Conservation (phyloP, 495 filamentous ascomycete species). For the Penicillium herquei region DNA sequence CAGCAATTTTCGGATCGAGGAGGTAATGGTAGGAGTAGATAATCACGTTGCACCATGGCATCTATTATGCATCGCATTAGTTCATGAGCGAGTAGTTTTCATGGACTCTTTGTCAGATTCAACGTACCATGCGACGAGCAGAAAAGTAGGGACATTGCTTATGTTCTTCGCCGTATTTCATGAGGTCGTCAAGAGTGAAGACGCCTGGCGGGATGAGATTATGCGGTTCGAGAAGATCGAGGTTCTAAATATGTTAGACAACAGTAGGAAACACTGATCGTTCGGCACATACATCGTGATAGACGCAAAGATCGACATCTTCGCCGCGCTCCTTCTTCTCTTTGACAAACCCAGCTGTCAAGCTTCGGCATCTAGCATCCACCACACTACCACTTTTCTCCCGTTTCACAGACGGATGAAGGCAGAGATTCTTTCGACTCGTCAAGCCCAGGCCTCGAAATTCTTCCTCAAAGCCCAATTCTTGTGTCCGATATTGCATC, state of each 20-base stretch:
- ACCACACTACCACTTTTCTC: conserved; percentile 95
- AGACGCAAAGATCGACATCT: conserved; percentile 89
- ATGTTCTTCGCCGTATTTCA: conserved; percentile 86
- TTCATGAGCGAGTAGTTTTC: not conserved
- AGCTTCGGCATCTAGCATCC: conserved; percentile 88
- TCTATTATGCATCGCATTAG: conserved; percentile 45
- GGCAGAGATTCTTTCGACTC: conserved; percentile 94
- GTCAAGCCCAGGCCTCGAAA: conserved; percentile 91
- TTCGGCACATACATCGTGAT: conserved; percentile 73
- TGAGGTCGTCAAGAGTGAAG: conserved; percentile 88
- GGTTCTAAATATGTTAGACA: conserved; percentile 57
- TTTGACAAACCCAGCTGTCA: conserved; percentile 95
- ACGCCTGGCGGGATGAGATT: conserved; percentile 91
- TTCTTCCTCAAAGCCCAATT: conserved; percentile 85
- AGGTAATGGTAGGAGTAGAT: conserved; percentile 99
- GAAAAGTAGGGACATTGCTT: conserved; percentile 99
- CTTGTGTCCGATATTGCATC: conserved; percentile 89
- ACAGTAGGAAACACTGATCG: not conserved
- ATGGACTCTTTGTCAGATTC: not conserved
- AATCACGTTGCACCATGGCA: conserved; percentile 98
- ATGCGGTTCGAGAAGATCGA: conserved; percentile 90
- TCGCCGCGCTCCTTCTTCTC: conserved; percentile 95
- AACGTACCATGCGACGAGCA: conserved; percentile 82
- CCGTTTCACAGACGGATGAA: conserved; percentile 90
- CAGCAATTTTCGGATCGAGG: conserved; percentile 96